A percentile compares a stretch with the other conserved stretches of the same genome.
phyloP scores from a whole-genome alignment of 306 rosid species.

The Betula pendula region DNA sequence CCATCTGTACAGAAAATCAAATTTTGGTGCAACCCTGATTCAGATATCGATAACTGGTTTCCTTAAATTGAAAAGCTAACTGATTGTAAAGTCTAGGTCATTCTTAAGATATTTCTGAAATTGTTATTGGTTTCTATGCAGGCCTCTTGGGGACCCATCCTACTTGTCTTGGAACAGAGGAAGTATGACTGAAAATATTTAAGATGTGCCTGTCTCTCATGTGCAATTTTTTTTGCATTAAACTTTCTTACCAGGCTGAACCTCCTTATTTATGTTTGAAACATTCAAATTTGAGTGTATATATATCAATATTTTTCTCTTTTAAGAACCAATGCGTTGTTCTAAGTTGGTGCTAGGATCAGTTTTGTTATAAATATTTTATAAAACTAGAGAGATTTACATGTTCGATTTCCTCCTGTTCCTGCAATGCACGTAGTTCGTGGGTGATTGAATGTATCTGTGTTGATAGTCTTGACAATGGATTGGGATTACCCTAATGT shows the following conservation, averaged over 20 bases:
- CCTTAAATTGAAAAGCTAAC: slow-evolving; percentile 2
- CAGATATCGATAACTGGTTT: neutral
- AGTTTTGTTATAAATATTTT: neutral
- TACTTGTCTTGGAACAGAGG: slow-evolving; percentile 86
- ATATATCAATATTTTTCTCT: neutral
- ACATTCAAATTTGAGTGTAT: slow-evolving; percentile 12
- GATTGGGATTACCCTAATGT: neutral
- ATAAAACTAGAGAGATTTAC: neutral
- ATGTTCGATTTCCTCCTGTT: neutral
- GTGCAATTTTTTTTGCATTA: slow-evolving; percentile 6
- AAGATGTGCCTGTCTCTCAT: neutral
- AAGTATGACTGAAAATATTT: slow-evolving; percentile 26
- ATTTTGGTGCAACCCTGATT: neutral
- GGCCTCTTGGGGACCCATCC: slow-evolving; percentile 89
- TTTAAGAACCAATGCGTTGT: neutral
- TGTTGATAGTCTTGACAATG: neutral
- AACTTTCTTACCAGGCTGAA: slow-evolving; percentile 7
- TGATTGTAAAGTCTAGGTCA: neutral
- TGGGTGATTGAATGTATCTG: neutral
- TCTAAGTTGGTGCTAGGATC: neutral
- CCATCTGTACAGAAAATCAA: neutral
- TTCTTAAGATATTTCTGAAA: slow-evolving; percentile 10
- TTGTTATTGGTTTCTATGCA: slow-evolving; percentile 44
- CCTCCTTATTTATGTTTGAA: slow-evolving; percentile 18
- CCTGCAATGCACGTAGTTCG: neutral